These are phyloP conservation scores for Penicillium soppii DNA, from an alignment of 495 filamentous ascomycete species.

Conservation along the genomic window DNA sequence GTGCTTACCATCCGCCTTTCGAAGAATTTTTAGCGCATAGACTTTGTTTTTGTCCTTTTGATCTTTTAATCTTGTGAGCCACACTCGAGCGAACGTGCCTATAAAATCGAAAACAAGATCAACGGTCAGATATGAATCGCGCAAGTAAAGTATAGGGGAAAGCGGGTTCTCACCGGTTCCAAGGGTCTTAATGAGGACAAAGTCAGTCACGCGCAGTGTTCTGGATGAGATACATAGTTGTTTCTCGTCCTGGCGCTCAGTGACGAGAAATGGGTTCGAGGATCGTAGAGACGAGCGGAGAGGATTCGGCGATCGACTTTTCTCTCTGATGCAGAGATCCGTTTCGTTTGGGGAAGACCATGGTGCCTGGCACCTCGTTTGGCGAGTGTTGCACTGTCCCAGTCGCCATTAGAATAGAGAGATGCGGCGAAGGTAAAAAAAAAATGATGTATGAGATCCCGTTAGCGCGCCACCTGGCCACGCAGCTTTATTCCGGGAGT, in stretches of 20 bases:
- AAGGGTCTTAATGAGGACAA: constrained; percentile 82
- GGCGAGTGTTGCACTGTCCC: constrained; percentile 43
- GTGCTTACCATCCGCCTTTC: constrained; percentile 73
- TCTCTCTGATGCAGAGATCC: constrained; percentile 47
- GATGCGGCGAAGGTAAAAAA: constrained; percentile 21
- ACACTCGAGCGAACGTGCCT: constrained; percentile 97
- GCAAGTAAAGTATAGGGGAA: constrained; percentile 10
- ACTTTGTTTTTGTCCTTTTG: constrained; percentile 65
- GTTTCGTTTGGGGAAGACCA: constrained; percentile 15
- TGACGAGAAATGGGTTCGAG: constrained; percentile 53
- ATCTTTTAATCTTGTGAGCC: constrained; percentile 71
- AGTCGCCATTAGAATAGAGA: constrained; percentile 46
- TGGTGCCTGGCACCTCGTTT: constrained; percentile 34
- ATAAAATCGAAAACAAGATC: constrained; percentile 16
- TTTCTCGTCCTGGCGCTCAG: constrained; percentile 54
- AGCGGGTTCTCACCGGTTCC: constrained; percentile 66
- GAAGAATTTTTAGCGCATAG: constrained; percentile 90
- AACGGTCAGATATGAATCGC: constrained; percentile 30
- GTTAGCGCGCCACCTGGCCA: constrained; percentile 28
- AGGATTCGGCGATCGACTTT: constrained; percentile 43
- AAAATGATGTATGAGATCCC: constrained; percentile 22
- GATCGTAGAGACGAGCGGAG: constrained; percentile 45
- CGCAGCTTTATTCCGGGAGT: constrained; percentile 13
- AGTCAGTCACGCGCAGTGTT: constrained; percentile 66
- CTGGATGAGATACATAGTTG: constrained; percentile 56